Percentiles rank a stretch among this genome's conserved stretches.
Conservation (phyloP, 2,329 filamentous ascomycete genomes). For the Fusarium brevicatenulatum region DNA sequence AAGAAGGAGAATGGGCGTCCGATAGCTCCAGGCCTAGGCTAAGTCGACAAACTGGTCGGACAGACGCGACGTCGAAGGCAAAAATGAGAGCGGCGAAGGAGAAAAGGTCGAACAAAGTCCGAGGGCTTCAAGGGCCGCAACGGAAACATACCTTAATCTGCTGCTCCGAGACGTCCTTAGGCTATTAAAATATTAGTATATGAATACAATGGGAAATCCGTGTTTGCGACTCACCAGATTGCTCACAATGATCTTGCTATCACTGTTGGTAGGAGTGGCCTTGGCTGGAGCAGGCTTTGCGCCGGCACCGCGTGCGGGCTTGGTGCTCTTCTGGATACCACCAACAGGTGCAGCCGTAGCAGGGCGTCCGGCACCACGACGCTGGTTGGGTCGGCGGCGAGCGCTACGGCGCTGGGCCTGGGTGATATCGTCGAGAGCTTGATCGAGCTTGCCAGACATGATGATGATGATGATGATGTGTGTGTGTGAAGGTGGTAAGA, state of each 20-base stretch:
- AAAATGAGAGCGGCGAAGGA: conserved; percentile 53
- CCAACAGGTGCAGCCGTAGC: conserved; percentile 77
- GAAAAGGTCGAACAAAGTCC: conserved; percentile 75
- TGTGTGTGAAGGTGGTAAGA: conserved; percentile 20
- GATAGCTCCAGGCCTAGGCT: conserved; percentile 41
- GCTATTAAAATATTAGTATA: conserved; percentile 70
- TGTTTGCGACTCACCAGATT: conserved; percentile 78
- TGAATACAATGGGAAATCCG: not conserved
- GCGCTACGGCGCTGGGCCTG: conserved; percentile 74
- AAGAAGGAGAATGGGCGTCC: conserved; percentile 48
- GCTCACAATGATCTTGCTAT: conserved; percentile 98
- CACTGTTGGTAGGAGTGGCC: conserved; percentile 69
- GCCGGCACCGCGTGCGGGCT: conserved; percentile 65
- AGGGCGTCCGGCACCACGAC: conserved; percentile 62
- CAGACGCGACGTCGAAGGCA: conserved; percentile 45
- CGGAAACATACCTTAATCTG: conserved; percentile 99
- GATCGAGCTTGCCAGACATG: conserved; percentile 96
- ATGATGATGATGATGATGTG: conserved; percentile 48
- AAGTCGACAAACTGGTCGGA: conserved; percentile 32
- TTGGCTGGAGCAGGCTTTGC: conserved; percentile 73
- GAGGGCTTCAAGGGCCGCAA: conserved; percentile 74
- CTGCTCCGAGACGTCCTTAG: conserved; percentile 93
- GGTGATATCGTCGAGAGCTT: conserved; percentile 97
- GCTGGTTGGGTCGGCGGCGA: conserved; percentile 61
- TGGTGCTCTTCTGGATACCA: conserved; percentile 84